A percentile compares a stretch with the other conserved stretches of the same genome.
These are phyloP conservation scores for Lachnellula hyalina DNA, from an alignment of 2,329 filamentous ascomycete species.

Conservation along the genomic window DNA sequence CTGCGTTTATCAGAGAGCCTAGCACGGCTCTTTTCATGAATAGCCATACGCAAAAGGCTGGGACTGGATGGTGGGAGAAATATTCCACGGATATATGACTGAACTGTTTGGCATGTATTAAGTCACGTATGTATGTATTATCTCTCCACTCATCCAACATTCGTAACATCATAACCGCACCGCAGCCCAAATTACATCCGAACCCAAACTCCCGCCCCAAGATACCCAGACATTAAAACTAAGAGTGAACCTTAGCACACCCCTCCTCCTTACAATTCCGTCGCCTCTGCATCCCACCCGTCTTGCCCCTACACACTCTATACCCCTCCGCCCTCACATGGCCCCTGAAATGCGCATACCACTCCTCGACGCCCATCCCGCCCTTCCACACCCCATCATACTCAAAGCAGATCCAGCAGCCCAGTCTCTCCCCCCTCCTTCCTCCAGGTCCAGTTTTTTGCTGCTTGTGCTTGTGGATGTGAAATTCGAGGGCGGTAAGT, in stretches of 20 bases:
- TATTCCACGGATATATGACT: no score
- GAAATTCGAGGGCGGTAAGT: conserved; percentile 12
- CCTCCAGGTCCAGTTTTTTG: conserved; percentile 1
- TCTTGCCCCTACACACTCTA: conserved; percentile 21
- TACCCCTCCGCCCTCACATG: conserved; percentile 24
- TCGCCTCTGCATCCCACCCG: conserved; percentile 25
- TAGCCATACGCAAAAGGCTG: no score
- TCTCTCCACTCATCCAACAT: no score
- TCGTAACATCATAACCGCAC: no score
- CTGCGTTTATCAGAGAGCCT: no score
- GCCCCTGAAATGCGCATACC: conserved; percentile 21
- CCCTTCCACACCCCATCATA: conserved; percentile 18
- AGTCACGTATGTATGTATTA: no score
- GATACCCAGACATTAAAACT: background rate
- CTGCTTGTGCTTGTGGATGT: no score
- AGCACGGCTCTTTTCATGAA: no score
- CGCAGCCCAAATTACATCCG: no score
- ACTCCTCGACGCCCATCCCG: conserved; percentile 17
- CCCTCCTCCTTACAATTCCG: conserved; percentile 20
- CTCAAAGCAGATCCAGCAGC: conserved; percentile 27
- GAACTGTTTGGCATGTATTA: no score
- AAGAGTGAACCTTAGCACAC: conserved; percentile 25
- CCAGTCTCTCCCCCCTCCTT: conserved; percentile 12
- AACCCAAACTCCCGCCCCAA: no score
- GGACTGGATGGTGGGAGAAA: no score